phyloP scores from a whole-genome alignment of 257 asterid species.

The Voacanga thouarsii region DNA sequence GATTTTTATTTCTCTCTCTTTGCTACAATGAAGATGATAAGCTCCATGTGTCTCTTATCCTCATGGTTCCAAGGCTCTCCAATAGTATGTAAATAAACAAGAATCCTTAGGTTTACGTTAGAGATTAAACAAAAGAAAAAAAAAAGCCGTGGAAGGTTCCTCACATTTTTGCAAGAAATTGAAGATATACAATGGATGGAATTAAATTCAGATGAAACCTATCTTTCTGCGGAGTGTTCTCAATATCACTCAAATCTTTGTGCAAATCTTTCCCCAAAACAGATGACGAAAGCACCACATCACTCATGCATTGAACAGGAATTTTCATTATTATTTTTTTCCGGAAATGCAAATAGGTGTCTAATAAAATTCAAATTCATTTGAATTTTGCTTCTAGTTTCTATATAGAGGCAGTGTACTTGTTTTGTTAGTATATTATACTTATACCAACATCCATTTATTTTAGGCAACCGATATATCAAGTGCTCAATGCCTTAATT shows the following conservation, averaged over 20 bases:
- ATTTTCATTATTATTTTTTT: neutral
- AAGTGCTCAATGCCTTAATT: too few relatives aligned
- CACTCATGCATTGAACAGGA: neutral
- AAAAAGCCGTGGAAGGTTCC: neutral
- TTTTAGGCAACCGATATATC: too few relatives aligned
- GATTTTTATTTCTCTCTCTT: too few relatives aligned
- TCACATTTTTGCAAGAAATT: neutral
- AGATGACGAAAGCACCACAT: too few relatives aligned
- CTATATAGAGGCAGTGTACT: neutral
- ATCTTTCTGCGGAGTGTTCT: neutral
- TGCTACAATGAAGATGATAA: neutral
- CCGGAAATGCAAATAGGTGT: neutral
- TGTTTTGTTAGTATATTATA: neutral
- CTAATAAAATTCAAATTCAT: neutral
- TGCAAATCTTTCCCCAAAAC: neutral
- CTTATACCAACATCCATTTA: too few relatives aligned
- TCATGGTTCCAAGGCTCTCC: neutral
- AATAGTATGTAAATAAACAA: neutral
- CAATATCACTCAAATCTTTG: conserved; percentile 5
- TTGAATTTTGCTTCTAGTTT: neutral
- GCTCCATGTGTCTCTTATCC: neutral
- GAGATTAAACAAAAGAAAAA: neutral
- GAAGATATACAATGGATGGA: neutral
- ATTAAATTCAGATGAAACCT: neutral
- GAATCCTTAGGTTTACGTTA: neutral